Evolutionary conservation across 345 rosid species (phyloP).

Genomic region (Syzygium aromaticum): DNA sequence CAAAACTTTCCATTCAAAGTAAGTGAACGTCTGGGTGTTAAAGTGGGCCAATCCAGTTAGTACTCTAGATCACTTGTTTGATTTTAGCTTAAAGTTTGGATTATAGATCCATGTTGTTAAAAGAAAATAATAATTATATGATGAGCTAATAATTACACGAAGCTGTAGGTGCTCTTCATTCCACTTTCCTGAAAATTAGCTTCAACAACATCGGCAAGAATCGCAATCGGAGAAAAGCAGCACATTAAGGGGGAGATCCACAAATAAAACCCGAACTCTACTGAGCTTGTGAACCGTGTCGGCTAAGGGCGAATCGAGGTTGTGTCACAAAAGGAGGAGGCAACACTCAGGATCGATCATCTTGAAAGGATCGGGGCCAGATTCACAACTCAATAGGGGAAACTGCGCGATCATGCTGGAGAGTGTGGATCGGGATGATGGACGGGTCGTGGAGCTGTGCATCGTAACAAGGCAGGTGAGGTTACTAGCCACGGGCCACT

Average conservation of each 20-base stretch:
- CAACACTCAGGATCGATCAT: neutral
- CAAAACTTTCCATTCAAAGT: too few relatives aligned
- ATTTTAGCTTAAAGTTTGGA: too few relatives aligned
- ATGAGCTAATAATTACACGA: constrained; percentile 3
- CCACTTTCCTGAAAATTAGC: constrained; percentile 19
- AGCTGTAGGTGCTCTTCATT: neutral
- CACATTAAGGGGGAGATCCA: constrained; percentile 12
- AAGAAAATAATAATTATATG: constrained; percentile 15
- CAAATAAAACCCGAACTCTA: constrained; percentile 7
- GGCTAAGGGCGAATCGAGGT: constrained; percentile 22
- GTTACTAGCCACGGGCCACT: constrained; percentile 53
- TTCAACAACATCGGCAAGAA: constrained; percentile 35
- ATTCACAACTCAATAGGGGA: constrained; percentile 14
- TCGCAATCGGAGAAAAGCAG: constrained; percentile 25
- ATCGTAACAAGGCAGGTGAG: constrained; percentile 67
- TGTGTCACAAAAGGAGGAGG: constrained; percentile 15
- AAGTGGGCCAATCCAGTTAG: too few relatives aligned
- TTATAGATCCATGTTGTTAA: too few relatives aligned
- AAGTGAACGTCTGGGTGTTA: too few relatives aligned
- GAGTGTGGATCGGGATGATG: constrained; percentile 55
- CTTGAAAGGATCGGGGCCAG: constrained; percentile 1
- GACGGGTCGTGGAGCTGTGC: constrained; percentile 56
- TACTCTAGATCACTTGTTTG: too few relatives aligned
- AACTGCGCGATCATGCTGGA: constrained; percentile 55
- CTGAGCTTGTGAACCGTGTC: constrained; percentile 19